These are phyloP conservation scores for Eimeria maxima DNA, from an alignment of 169 alveolate genomes.

Conservation along the genomic window DNA sequence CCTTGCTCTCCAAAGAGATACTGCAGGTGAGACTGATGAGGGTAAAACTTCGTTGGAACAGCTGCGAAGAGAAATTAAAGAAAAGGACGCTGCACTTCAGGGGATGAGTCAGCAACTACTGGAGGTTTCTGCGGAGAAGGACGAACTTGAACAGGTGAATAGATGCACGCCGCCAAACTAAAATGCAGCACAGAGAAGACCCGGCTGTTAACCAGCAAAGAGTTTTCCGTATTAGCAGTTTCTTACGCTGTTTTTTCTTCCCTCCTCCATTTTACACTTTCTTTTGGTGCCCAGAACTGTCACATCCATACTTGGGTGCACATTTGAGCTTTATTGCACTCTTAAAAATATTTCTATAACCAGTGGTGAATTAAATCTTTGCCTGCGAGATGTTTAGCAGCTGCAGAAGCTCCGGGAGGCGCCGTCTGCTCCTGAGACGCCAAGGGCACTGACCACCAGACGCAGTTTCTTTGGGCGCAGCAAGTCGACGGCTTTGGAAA, in stretches of 20 bases:
- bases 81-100: slow-evolving; percentile 31
- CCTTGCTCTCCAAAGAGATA: neutral
- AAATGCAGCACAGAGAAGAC: neutral
- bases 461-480: slow-evolving; percentile 72
- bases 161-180: neutral
- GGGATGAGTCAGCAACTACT: slow-evolving; percentile 54
- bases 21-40: slow-evolving; percentile 2
- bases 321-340: neutral
- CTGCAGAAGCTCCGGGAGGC: slow-evolving; percentile 70
- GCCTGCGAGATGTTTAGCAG: neutral
- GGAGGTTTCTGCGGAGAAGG: slow-evolving; percentile 68
- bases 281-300: neutral
- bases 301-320: neutral
- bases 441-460: slow-evolving; percentile 26
- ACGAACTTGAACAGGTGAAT: slow-evolving; percentile 31
- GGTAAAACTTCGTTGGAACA: neutral
- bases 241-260: neutral
- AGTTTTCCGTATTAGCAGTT: neutral
- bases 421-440: slow-evolving; percentile 69
- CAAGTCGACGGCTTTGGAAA: slow-evolving; percentile 63
- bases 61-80: slow-evolving; percentile 19
- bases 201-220: neutral
- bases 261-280: neutral
- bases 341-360: neutral
- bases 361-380: neutral